A percentile compares a stretch with the other conserved stretches of the same genome.
These are phyloP conservation scores for Pichia occidentalis DNA, from an alignment of 805 yeast species.

Conservation along the genomic window DNA sequence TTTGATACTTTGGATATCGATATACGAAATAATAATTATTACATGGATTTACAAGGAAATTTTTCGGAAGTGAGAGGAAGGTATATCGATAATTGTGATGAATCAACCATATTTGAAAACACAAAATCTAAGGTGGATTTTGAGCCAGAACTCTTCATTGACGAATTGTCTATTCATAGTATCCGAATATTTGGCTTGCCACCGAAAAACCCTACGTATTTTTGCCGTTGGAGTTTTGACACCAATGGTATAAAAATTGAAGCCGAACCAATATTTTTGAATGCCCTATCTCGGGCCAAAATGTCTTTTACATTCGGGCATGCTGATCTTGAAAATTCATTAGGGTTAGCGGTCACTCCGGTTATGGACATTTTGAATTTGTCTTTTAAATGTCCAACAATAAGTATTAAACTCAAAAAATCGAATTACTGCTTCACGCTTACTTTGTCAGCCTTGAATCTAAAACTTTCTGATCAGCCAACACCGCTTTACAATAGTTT, in stretches of 20 bases:
- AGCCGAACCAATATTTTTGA: constrained; percentile 41
- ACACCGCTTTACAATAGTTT: constrained; percentile 57
- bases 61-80: constrained; percentile 49
- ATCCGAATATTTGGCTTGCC: constrained; percentile 93
- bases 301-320: constrained; percentile 55
- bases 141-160: constrained; percentile 44
- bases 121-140: constrained; percentile 19
- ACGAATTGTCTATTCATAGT: constrained; percentile 65
- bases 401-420: constrained; percentile 39
- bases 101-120: constrained; percentile 21
- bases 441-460: constrained; percentile 22
- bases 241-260: constrained; percentile 52
- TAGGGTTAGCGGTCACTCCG: constrained; percentile 48
- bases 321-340: constrained; percentile 68
- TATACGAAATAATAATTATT: constrained; percentile 80
- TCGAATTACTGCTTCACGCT: constrained; percentile 23
- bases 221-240: constrained; percentile 84
- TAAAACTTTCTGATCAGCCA: constrained; percentile 62
- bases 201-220: constrained; percentile 80
- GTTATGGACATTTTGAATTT: constrained; percentile 67
- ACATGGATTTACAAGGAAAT: constrained; percentile 85
- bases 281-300: constrained; percentile 37
- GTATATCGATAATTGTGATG: constrained; percentile 21
- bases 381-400: constrained; percentile 44
- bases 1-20: constrained; percentile 69